Evolutionary conservation across 306 rosid genomes (phyloP).

Genomic region (Trifolium dubium): DNA sequence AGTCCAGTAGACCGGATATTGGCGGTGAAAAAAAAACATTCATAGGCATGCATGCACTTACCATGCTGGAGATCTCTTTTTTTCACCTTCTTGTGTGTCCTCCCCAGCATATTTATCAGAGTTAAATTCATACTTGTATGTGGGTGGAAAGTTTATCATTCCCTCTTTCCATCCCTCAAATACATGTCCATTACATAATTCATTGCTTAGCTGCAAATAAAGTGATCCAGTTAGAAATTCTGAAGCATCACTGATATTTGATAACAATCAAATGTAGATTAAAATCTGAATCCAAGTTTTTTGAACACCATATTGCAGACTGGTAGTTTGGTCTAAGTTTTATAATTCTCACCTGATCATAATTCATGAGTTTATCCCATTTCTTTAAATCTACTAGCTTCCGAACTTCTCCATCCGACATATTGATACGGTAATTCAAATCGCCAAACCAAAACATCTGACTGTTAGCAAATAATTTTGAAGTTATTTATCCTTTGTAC

Average conservation of each 20-base stretch:
- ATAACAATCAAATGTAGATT: background rate
- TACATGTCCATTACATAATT: slow-evolving; percentile 67
- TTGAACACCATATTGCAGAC: background rate
- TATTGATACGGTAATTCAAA: slow-evolving; percentile 84
- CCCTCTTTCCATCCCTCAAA: slow-evolving; percentile 98
- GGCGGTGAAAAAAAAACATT: background rate
- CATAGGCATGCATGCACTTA: slow-evolving; percentile 39
- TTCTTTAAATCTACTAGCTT: slow-evolving; percentile 59
- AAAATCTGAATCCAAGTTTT: background rate
- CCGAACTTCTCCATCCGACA: slow-evolving; percentile 67
- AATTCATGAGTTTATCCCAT: slow-evolving; percentile 75
- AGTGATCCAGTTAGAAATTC: slow-evolving; percentile 17
- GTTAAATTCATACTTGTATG: slow-evolving; percentile 80
- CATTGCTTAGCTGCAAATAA: slow-evolving; percentile 75
- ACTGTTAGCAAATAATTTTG: slow-evolving; percentile 48
- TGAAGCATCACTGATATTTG: background rate
- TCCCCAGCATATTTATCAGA: slow-evolving; percentile 71
- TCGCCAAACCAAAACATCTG: slow-evolving; percentile 97
- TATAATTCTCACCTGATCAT: slow-evolving; percentile 75
- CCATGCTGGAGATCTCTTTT: slow-evolving; percentile 97
- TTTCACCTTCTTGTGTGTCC: slow-evolving; percentile 73
- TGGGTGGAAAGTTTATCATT: slow-evolving; percentile 75
- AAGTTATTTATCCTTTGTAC: too few relatives aligned
- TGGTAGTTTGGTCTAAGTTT: slow-evolving; percentile 8
- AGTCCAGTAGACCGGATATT: too few relatives aligned